phyloP scores from a whole-genome alignment of 805 yeast genomes.

The Saturnispora mendoncae region DNA sequence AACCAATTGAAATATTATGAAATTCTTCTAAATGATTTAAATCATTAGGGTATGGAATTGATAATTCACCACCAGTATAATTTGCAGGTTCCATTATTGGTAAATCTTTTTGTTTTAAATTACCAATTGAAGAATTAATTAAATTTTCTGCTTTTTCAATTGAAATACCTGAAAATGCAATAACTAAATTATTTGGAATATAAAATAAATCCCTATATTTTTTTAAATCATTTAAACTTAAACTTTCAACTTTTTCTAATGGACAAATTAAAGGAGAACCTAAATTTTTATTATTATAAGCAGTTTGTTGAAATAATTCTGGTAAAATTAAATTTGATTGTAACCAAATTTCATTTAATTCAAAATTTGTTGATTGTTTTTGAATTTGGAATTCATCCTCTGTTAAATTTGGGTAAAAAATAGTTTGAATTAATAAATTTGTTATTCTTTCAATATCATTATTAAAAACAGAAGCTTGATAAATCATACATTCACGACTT shows the following conservation, averaged over 20 bases:
- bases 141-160: constrained; percentile 59
- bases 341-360: constrained; percentile 69
- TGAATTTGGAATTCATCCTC: constrained; percentile 69
- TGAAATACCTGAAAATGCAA: constrained; percentile 80
- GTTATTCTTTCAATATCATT: constrained; percentile 75
- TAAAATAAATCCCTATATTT: constrained; percentile 56
- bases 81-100: constrained; percentile 31
- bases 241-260: constrained; percentile 47
- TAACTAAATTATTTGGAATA: constrained; percentile 73
- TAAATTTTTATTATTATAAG: constrained; percentile 60
- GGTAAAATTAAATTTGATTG: constrained; percentile 84
- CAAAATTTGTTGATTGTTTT: constrained; percentile 65
- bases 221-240: constrained; percentile 44
- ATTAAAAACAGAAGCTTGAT: constrained; percentile 92
- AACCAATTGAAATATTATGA: constrained; percentile 78
- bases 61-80: constrained; percentile 53
- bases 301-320: constrained; percentile 80
- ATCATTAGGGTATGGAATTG: constrained; percentile 44
- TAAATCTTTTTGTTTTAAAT: constrained; percentile 32
- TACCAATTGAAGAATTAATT: constrained; percentile 56
- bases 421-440: constrained; percentile 66
- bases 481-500: constrained; percentile 83
- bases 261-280: constrained; percentile 87
- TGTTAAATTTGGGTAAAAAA: constrained; percentile 58
- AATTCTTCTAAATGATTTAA: constrained; percentile 69